Percentiles rank a stretch among this genome's conserved stretches.
Evolutionary conservation across 306 rosid species (phyloP).

Genomic region (Trichosanthes truncata): DNA sequence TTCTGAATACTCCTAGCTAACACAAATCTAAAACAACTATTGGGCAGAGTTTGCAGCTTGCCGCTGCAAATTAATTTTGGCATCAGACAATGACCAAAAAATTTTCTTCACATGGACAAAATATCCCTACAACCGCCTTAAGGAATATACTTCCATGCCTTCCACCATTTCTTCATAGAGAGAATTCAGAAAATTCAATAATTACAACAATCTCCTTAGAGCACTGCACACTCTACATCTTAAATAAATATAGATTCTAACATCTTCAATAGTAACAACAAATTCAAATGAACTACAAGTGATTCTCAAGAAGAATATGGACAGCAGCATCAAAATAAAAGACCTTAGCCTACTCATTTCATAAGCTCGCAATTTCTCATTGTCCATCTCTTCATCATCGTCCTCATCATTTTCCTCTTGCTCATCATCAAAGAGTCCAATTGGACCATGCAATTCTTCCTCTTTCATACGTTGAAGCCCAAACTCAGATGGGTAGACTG

Average conservation of each 20-base stretch:
- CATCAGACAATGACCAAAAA: background rate
- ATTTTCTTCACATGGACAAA: background rate
- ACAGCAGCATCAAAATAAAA: background rate
- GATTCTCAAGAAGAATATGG: background rate
- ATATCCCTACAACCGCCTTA: background rate
- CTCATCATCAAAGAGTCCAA: slow-evolving; percentile 59
- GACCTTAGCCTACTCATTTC: slow-evolving; percentile 78
- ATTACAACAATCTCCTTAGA: background rate
- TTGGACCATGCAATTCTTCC: slow-evolving; percentile 79
- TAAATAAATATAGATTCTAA: background rate
- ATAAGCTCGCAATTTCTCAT: slow-evolving; percentile 72
- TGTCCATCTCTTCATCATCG: slow-evolving; percentile 19
- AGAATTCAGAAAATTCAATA: background rate
- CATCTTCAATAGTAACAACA: background rate
- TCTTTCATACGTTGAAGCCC: slow-evolving; percentile 82
- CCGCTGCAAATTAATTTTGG: background rate
- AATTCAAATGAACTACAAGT: background rate
- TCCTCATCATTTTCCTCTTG: slow-evolving; percentile 30
- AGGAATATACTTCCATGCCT: background rate
- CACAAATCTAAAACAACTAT: background rate
- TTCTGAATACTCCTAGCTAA: background rate
- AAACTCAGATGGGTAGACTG: slow-evolving; percentile 86
- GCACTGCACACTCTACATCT: background rate
- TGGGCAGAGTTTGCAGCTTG: background rate
- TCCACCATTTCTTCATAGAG: background rate